Evolutionary conservation across 2,329 filamentous ascomycete genomes (phyloP), one percentile per base, ranked within the genome.

Genomic region (Daldinia eschscholtzii): DNA sequence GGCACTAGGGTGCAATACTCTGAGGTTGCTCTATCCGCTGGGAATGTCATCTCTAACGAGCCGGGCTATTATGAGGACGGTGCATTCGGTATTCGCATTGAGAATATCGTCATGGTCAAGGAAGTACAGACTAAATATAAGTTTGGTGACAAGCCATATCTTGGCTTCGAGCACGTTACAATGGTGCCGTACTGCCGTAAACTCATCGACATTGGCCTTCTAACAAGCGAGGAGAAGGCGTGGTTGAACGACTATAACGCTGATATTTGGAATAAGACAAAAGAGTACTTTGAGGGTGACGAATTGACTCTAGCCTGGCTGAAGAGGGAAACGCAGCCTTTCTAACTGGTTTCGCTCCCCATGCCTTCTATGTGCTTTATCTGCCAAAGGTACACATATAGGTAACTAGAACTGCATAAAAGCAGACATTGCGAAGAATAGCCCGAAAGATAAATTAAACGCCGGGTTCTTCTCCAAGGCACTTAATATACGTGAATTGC

Each of bases 1-100:
- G 96, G 96, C 30, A 98, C 94, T 9, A 88, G 96, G 50, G 89
- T 97, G 42, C 93, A 97, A 75, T 98, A 95, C 78, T 91, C 93
- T 0, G 96, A 99, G 78, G 94, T 98, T 5, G 87, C 96, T 0
- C 86, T 99, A 33, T 89, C 93, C 0, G 86, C 93, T n/a, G 96
- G 96, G 50, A 98, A 99, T 75, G 95, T 99, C 44, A 89, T 98
- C 60, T 98, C 95, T 1, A 94, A 98, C 76, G 94, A 99, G 80
- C 96, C 96, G 1, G 96, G 96, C 33, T 99, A 94, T 82, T 99
- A 99, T 79, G 94, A 98, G 80, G 96, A 99, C 75, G 95, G 94
- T 55, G 89, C 90, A 42, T 99, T 97, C 77, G 96, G 96, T 18
- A 96, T 99, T 73, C 91, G 96, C 18, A 98, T 98, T 76, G 96